Evolutionary conservation across 805 yeast species (phyloP), one percentile per base, ranked within the genome.

Genomic region (Monosporozyma solicola): DNA sequence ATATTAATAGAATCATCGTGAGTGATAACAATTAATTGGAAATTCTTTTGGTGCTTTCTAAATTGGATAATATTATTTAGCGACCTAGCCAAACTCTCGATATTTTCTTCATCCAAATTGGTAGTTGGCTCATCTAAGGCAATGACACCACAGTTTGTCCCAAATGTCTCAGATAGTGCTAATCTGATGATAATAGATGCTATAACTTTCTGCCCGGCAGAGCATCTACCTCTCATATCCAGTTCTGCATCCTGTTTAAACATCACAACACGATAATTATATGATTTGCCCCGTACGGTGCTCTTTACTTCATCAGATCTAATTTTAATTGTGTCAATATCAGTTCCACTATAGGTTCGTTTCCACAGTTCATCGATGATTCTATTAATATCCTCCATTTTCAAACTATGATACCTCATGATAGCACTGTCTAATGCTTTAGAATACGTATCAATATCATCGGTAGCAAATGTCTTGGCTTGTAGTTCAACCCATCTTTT

Each of bases 51-150:
- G 37, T 74, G 75, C 51, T 80, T 78, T 59, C 99, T 77, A 60
- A 82, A 69, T 41, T 82, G 84, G 54, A 94, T 88, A 51, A 94
- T 87, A 49, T 76, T 77, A 55, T 83, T 79, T 58, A 94, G 73
- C 1, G 96, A 84, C 58, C 76, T 80, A 0, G 98, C 99, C 55
- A 94, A 76, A 41, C 96, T 82, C 60, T 85, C 95, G 51, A 91
- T 82, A 63, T 94, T 94, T 54, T 87, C 96, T 49, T 79, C 81
- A 69, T 94, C 99, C 53, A 94, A 74, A 62, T 94, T 94, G 0
- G 99, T 94, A 0, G 99, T 94, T 8, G 99, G 99, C 70, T 94
- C 99, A 70, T 94, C 99, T 41, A 94, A 74, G 0, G 98, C 96
- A 60, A 94, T 88, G 69, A 94, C 86, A 49, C 99, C 99, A 72